Evolutionary conservation across 139 green algal species (phyloP).

Genomic region (Auxenochlorella pyrenoidosa): DNA sequence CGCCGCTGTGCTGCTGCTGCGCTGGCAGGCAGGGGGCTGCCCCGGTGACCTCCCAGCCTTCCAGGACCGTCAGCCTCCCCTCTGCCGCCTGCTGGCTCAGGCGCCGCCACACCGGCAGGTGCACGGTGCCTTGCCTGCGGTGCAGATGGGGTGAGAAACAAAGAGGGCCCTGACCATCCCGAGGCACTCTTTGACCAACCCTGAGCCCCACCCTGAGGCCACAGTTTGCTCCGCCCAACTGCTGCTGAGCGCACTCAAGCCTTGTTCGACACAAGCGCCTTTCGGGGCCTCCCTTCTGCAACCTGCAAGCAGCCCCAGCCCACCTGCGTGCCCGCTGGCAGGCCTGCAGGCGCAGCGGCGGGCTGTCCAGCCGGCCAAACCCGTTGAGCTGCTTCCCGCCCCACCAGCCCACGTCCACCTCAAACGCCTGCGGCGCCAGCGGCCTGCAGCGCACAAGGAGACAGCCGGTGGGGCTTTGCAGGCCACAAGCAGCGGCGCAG

Average conservation of each 20-base stretch:
- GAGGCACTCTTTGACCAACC: too few relatives aligned
- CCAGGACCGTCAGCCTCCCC: constrained; percentile 22
- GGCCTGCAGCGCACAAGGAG: neutral
- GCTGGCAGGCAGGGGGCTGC: neutral
- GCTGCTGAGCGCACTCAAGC: neutral
- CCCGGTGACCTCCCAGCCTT: constrained; percentile 14
- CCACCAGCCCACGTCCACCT: constrained; percentile 48
- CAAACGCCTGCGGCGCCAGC: constrained; percentile 25
- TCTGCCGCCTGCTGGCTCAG: neutral
- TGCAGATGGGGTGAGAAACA: too few relatives aligned
- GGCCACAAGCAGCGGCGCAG: too few relatives aligned
- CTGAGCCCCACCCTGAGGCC: too few relatives aligned
- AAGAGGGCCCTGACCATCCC: too few relatives aligned
- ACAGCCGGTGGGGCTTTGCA: neutral
- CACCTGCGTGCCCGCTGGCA: constrained; percentile 16
- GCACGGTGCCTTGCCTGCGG: constrained; percentile 35
- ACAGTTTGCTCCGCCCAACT: neutral
- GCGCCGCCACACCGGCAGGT: constrained; percentile 23
- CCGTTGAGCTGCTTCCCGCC: constrained; percentile 37
- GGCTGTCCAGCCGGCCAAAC: constrained; percentile 9
- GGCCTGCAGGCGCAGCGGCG: neutral
- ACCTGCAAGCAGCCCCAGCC: neutral
- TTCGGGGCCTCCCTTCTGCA: too few relatives aligned
- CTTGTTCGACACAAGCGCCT: too few relatives aligned
- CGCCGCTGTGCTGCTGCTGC: neutral